Percentiles rank a stretch among this genome's conserved stretches.
Conservation (phyloP, 2,329 filamentous ascomycete genomes). For the Tricladium varicosporioides region DNA sequence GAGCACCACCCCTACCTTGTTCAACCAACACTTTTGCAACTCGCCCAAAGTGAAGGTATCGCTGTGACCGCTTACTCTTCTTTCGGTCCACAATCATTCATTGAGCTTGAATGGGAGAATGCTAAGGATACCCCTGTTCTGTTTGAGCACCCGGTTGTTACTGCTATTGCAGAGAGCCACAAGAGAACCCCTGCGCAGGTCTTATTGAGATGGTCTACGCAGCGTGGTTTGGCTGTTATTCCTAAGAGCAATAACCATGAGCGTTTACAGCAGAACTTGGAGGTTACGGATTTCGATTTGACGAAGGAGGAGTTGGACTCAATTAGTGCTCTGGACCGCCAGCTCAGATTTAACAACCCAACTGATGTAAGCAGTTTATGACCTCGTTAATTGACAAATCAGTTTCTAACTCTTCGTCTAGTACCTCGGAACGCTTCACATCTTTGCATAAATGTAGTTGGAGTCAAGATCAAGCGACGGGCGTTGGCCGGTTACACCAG, state of each 20-base stretch:
- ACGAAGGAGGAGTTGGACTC: conserved; percentile 62
- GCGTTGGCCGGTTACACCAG: conserved; percentile 1
- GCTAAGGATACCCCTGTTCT: conserved; percentile 65
- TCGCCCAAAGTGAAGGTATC: conserved; percentile 69
- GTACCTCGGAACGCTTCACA: conserved; percentile 50
- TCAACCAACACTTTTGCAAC: conserved; percentile 67
- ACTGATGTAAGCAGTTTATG: conserved; percentile 54
- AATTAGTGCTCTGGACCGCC: conserved; percentile 63
- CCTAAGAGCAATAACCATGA: conserved; percentile 67
- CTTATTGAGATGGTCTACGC: conserved; percentile 82
- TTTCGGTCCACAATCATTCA: conserved; percentile 76
- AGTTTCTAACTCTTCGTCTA: conserved; percentile 14
- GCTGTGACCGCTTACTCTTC: conserved; percentile 80
- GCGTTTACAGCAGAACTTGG: conserved; percentile 63
- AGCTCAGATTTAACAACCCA: conserved; percentile 76
- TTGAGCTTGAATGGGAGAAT: conserved; percentile 71
- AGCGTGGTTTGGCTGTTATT: conserved; percentile 77
- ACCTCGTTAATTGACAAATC: not conserved
- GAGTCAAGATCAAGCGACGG: not conserved
- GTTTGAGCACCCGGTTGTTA: conserved; percentile 67
- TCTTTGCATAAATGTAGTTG: conserved; percentile 45
- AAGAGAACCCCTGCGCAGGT: conserved; percentile 76
- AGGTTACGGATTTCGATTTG: conserved; percentile 65
- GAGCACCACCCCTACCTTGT: conserved; percentile 89
- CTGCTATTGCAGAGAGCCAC: conserved; percentile 64